Percentiles rank a stretch among this genome's conserved stretches.
phyloP scores from a whole-genome alignment of 2,329 filamentous ascomycete species.

The Fusarium annulatum region DNA sequence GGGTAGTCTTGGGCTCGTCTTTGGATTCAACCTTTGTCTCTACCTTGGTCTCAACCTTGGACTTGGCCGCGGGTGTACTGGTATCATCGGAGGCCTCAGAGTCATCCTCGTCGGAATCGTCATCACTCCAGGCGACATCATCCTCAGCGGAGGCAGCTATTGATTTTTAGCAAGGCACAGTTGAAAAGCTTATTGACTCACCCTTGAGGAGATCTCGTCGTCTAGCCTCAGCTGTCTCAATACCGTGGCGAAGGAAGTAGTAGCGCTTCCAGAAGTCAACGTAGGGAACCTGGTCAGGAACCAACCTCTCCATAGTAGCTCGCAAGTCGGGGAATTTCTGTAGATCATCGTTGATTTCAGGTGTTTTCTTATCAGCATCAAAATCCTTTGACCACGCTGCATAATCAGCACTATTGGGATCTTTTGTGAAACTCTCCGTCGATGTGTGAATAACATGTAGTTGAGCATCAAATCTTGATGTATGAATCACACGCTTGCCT shows the following conservation, averaged over 20 bases:
- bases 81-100: constrained; percentile 45
- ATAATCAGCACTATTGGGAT: constrained; percentile 82
- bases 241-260: constrained; percentile 91
- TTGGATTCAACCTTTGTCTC: constrained; percentile 54
- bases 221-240: constrained; percentile 92
- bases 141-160: constrained; percentile 76
- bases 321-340: constrained; percentile 88
- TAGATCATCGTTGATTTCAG: constrained; percentile 82
- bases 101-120: constrained; percentile 57
- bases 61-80: constrained; percentile 14
- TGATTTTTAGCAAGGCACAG: constrained; percentile 19
- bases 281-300: constrained; percentile 94
- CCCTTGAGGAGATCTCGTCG: constrained; percentile 91
- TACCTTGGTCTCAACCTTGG: constrained; percentile 49
- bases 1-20: constrained; percentile 7
- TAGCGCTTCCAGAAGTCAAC: constrained; percentile 92
- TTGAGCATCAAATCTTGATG: constrained; percentile 93
- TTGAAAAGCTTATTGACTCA: constrained; percentile 55
- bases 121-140: constrained; percentile 78
- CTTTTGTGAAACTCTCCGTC: constrained; percentile 82
- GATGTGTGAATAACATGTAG: constrained; percentile 94
- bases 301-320: constrained; percentile 91
- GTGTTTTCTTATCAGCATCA: constrained; percentile 85
- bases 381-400: constrained; percentile 78
- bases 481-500: constrained; percentile 93